phyloP scores from a whole-genome alignment of 441 rosid species.

The Croton setiger region DNA sequence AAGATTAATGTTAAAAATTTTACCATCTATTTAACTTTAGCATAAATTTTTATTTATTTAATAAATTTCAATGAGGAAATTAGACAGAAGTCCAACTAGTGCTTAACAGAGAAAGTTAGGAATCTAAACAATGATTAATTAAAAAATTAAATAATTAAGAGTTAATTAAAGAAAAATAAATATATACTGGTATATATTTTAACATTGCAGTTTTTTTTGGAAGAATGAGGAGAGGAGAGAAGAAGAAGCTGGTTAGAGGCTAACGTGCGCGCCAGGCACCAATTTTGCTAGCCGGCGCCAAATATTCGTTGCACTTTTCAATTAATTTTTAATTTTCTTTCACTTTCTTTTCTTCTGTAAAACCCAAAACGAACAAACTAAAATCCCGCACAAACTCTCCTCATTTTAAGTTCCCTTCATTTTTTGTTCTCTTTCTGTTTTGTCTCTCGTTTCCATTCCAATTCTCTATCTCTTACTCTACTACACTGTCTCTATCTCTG shows the following conservation, averaged over 20 bases:
- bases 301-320: conserved; percentile 29
- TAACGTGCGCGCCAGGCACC: conserved; percentile 38
- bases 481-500: not conserved
- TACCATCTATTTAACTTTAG: too few relatives aligned
- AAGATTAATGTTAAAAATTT: too few relatives aligned
- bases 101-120: too few relatives aligned
- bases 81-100: too few relatives aligned
- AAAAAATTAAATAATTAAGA: too few relatives aligned
- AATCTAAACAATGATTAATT: too few relatives aligned
- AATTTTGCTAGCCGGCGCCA: conserved; percentile 25
- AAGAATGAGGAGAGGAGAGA: not conserved
- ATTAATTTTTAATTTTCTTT: not conserved
- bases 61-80: too few relatives aligned
- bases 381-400: conserved; percentile 24
- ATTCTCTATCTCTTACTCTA: not conserved
- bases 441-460: conserved; percentile 2
- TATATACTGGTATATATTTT: too few relatives aligned
- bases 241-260: conserved; percentile 10
- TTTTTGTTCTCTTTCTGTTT: conserved; percentile 3
- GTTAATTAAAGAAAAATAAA: too few relatives aligned
- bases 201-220: too few relatives aligned
- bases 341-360: conserved; percentile 1
- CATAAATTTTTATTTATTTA: too few relatives aligned
- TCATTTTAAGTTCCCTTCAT: conserved; percentile 15
- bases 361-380: conserved; percentile 8